Conservation (phyloP, 352 stramenopile species). For the Plasmopara viticola region DNA sequence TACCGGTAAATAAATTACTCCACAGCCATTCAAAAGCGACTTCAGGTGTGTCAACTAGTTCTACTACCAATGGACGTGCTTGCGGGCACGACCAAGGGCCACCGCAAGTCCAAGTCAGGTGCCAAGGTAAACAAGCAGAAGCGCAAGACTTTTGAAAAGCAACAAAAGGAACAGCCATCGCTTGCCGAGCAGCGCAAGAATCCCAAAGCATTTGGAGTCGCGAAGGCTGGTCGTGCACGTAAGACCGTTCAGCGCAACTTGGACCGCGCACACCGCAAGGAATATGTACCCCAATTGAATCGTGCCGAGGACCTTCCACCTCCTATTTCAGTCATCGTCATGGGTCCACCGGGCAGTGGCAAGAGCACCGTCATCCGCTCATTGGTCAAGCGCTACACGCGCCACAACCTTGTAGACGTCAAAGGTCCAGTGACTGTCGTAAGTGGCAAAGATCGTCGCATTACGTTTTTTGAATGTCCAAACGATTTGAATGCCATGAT, state of each 20-base stretch:
- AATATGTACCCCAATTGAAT: constrained; percentile 91
- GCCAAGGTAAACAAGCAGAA: constrained; percentile 95
- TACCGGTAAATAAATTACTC: no score
- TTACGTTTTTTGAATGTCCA: constrained; percentile 99
- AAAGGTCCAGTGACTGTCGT: constrained; percentile 99
- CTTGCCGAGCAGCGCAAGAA: constrained; percentile 93
- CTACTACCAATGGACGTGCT: no score
- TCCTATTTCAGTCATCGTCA: constrained; percentile 95
- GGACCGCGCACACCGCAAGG: constrained; percentile 95
- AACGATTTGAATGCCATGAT: constrained; percentile 91
- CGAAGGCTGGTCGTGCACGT: constrained; percentile 93
- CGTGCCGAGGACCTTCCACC: constrained; percentile 84
- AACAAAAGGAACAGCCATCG: constrained; percentile 73
- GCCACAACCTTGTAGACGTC: constrained; percentile 95
- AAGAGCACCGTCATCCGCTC: constrained; percentile 98
- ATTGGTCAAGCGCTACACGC: constrained; percentile 99
- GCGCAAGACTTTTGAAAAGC: constrained; percentile 84
- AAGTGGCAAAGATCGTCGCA: constrained; percentile 94
- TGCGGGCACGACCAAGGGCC: constrained; percentile 38
- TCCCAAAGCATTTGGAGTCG: constrained; percentile 94
- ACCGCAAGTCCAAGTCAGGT: constrained; percentile 82
- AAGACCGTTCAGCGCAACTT: constrained; percentile 97
- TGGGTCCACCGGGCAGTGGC: constrained; percentile 94
- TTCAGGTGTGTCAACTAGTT: no score
- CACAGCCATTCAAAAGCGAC: no score